A percentile compares a stretch with the other conserved stretches of the same genome.
Evolutionary conservation across 116 monocot species (phyloP).

Genomic region (Phalaenopsis hybrid): DNA sequence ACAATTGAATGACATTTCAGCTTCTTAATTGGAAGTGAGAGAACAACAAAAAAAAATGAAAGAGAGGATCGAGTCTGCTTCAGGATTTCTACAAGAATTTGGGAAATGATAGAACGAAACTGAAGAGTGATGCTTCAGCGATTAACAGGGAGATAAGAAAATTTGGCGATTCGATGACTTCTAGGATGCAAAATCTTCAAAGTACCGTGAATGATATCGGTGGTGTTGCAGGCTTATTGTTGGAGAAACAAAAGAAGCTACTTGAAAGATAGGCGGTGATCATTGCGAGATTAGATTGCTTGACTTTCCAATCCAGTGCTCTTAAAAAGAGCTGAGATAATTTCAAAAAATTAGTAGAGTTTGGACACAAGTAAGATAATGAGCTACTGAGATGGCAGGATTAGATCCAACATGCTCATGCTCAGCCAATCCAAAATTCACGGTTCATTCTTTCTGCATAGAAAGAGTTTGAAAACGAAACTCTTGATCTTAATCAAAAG

Average conservation of each 20-base stretch:
- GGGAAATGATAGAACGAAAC: constrained; percentile 45
- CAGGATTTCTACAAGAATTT: constrained; percentile 52
- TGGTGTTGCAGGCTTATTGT: constrained; percentile 26
- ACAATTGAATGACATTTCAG: constrained; percentile 50
- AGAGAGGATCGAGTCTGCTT: constrained; percentile 37
- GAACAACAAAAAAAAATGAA: constrained; percentile 54
- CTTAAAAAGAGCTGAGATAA: constrained; percentile 74
- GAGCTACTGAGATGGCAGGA: constrained; percentile 65
- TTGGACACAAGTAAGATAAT: constrained; percentile 60
- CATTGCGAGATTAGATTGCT: constrained; percentile 58
- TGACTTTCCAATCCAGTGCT: constrained; percentile 77
- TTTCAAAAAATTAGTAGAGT: constrained; percentile 58
- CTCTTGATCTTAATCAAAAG: too few species aligned
- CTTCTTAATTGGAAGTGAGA: constrained; percentile 39
- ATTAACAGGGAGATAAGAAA: constrained; percentile 53
- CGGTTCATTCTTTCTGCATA: constrained; percentile 83
- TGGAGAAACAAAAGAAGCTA: constrained; percentile 68
- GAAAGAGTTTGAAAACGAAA: not conserved
- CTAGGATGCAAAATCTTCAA: constrained; percentile 72
- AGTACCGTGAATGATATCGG: constrained; percentile 62
- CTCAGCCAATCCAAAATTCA: constrained; percentile 56
- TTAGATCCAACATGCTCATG: constrained; percentile 60
- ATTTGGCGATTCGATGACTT: constrained; percentile 53
- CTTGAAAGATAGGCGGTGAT: constrained; percentile 55
- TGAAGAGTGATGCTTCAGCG: constrained; percentile 41